Evolutionary conservation across 2,329 filamentous ascomycete genomes (phyloP), one percentile per base, ranked within the genome.

Genomic region (Graphiopsis chlorocephala): DNA sequence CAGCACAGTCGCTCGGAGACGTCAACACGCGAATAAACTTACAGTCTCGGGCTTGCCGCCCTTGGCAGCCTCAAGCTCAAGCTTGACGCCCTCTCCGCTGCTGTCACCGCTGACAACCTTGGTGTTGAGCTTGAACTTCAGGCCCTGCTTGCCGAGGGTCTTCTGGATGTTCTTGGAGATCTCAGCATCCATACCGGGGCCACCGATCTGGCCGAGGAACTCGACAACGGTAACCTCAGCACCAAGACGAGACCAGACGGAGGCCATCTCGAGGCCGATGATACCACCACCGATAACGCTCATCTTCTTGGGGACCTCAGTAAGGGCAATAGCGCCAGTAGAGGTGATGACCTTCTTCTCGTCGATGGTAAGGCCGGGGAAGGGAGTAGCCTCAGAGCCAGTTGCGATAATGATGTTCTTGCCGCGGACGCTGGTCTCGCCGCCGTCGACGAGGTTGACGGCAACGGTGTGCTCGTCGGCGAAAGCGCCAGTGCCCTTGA

Each of bases 371-470:
- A 99, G 85, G 63, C 95, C 95, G 50, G 95, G 95, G 85, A 99
- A 99, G 29, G 94, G 95, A 57, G 95, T 97, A 57, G 93, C 88
- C 82, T 99, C 95, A 73, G 90, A 94, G 71, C 95, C 95, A 69
- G 95, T 99, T 68, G 95, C 94, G 78, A 99, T 97, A 74, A 99
- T 84, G 77, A 99, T 97, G 83, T 99, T 99, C 89, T 98, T 98
- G 76, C 88, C 95, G 72, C 87, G 85, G 67, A 98, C 82, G 70
- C 86, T 91, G 68, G 91, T 90, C 85, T 98, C 93, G 76, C 94
- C 93, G 73, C 95, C 95, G 23, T 98, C 94, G 73, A 90, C 87
- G 68, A 97, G 87, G 75, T 90, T 89, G 73, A 99, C 92, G 81
- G 92, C 93, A 80, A 99, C 82, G 74, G 95, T 94, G 82, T 97